Evolutionary conservation across 441 rosid genomes (phyloP), one percentile per base, ranked within the genome.

Genomic region (Mallotus repandus): DNA sequence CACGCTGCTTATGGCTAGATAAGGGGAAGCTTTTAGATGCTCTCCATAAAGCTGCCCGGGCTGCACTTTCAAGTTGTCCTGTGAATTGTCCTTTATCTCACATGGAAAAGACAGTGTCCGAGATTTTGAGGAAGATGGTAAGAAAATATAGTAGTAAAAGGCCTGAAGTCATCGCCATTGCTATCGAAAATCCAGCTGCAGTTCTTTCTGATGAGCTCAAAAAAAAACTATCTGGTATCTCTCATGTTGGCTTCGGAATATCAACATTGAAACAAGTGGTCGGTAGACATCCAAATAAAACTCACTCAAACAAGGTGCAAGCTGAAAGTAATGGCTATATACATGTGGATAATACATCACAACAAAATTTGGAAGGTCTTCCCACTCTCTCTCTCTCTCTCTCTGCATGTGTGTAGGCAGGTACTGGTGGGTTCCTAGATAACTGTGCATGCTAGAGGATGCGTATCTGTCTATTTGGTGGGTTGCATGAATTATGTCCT

Each of bases 1-100:
- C 99, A 9, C 92, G 99, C 45, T 91, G 99, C 84, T 85, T 95
- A 82, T 95, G 99, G 99, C 90, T 95, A 76, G 99, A 95, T 81
- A 90, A 91, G 80, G 97, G 99, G 74, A 90, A 88, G 85, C 98
- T 95, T 49, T 84, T 93, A 66, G 97, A 93, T 74, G 96, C 94
- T 68, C 94, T 95, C 70, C 83, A 90, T 78, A 90, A 89, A 84
- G 99, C 98, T 77, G 97, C 98, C 57, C 91, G 89, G 77, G 99
- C 97, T 73, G 83, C 98, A 52, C 88, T 95, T 55, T 89, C 98
- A 49, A 93, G 98, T 74, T 93, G 96, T 83, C 97, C 98, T 57
- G 91, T 88, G 68, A 90, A 78, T 58, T 87, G 95, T 79, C 98
- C 98, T 77, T 83, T 93, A 79, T 80, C 90, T 73, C 98, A 95